Conservation (phyloP, 345 rosid species). For the Tarenaya hassleriana region DNA sequence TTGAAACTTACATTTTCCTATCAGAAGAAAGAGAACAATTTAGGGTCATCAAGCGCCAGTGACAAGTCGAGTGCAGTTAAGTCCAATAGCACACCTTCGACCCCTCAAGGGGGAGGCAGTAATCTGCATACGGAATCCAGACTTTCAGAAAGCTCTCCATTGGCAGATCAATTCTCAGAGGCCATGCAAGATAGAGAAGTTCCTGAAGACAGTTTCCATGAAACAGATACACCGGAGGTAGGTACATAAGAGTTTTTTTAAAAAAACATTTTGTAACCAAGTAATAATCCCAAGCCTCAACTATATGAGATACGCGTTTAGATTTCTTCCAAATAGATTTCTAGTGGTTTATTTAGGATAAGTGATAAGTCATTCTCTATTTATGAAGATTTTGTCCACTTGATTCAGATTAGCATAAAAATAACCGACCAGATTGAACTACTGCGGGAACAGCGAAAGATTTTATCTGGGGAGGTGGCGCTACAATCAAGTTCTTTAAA, state of each 20-base stretch:
- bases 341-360: no score
- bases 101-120: slow-evolving; percentile 78
- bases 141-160: slow-evolving; percentile 76
- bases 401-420: slow-evolving; percentile 64
- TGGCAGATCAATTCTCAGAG: slow-evolving; percentile 57
- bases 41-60: slow-evolving; percentile 54
- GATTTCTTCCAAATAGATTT: no score
- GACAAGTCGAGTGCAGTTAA: slow-evolving; percentile 89
- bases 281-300: no score
- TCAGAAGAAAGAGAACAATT: slow-evolving; percentile 80
- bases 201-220: slow-evolving; percentile 61
- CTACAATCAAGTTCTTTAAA: slow-evolving; percentile 82
- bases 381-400: slow-evolving; percentile 9
- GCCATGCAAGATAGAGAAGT: slow-evolving; percentile 58
- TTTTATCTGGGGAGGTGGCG: slow-evolving; percentile 81
- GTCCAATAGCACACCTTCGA: slow-evolving; percentile 87
- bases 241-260: slow-evolving; percentile 9
- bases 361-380: background rate
- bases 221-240: slow-evolving; percentile 79
- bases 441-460: slow-evolving; percentile 86
- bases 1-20: slow-evolving; percentile 15
- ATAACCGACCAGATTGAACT: slow-evolving; percentile 81
- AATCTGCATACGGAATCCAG: slow-evolving; percentile 68
- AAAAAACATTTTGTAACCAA: background rate
- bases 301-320: no score